Evolutionary conservation across 2,329 filamentous ascomycete species (phyloP), one percentile per base, ranked within the genome.

Genomic region (Colletotrichum viniferum): DNA sequence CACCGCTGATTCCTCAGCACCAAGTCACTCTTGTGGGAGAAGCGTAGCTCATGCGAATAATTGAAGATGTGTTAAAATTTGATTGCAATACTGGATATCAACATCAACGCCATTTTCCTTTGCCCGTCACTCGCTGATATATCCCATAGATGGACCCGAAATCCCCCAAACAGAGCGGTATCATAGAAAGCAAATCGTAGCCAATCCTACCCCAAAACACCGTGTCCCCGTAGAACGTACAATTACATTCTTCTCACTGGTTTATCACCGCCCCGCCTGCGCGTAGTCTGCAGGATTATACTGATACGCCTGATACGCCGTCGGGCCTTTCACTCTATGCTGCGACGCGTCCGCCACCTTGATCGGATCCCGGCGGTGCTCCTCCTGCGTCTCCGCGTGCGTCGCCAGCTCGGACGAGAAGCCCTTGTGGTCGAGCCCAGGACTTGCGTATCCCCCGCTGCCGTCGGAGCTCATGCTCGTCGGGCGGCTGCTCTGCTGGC

Each of bases 301-400:
- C 7, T 72, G 71, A 21, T 84, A 83, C 2, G 77, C 64, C 21
- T 76, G 78, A 16, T 77, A 74, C 7, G 63, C 68, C 24, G 69
- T 64, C 32, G 71, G 74, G 1, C 71, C 67, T 43, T 63, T 68
- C 24, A 77, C 68, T 24, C 62, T 61, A 10, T 78, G 75, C 13
- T 76, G 75, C n/a, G 68, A 52, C 26, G 60, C 48, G 4, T 73
- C 69, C 9, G 16, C 43, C 32, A 28, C n/a, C 32, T 74, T 74
- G 38, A 43, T 34, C n/a, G 36, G 26, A 32, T 60, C 67, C 5
- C 69, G 43, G 10, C 73, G 76, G 77, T 88, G 80, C 80, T 89
- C 88, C 77, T 89, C 88, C 1, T 76, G 79, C 3, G 86, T 87
- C 82, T 90, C 88, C 10, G 79, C 80, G 74, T 90, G 88, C 4